Evolutionary conservation across 2,329 filamentous ascomycete species (phyloP).

Genomic region (Talaromyces atroroseus): DNA sequence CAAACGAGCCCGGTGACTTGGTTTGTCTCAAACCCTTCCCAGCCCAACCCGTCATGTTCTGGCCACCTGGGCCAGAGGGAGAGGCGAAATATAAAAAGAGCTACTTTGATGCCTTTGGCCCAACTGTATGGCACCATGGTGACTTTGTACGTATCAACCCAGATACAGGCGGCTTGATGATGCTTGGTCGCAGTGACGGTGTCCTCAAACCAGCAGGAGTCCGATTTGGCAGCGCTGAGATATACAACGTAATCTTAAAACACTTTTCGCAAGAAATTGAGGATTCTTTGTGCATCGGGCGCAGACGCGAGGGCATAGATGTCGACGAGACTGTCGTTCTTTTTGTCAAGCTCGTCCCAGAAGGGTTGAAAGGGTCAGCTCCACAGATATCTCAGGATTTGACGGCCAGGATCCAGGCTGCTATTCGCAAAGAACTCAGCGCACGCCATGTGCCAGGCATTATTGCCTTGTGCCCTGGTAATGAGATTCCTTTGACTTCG

Average conservation of each 20-base stretch:
- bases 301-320: constrained; percentile 63
- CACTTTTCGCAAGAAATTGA: constrained; percentile 74
- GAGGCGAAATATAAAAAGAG: constrained; percentile 71
- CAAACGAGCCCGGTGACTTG: constrained; percentile 74
- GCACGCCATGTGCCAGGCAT: constrained; percentile 83
- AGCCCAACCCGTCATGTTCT: constrained; percentile 86
- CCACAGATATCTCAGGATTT: constrained; percentile 55
- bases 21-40: constrained; percentile 84
- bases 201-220: constrained; percentile 90
- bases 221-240: constrained; percentile 87
- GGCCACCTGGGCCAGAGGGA: constrained; percentile 59
- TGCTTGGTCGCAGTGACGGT: constrained; percentile 89
- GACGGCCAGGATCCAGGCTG: constrained; percentile 57
- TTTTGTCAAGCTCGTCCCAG: constrained; percentile 68
- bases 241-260: constrained; percentile 87
- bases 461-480: constrained; percentile 64
- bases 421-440: constrained; percentile 72
- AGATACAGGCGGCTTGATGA: constrained; percentile 69
- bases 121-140: constrained; percentile 78
- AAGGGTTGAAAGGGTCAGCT: neutral
- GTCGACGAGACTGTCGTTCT: constrained; percentile 80
- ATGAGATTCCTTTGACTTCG: constrained; percentile 79
- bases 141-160: constrained; percentile 77
- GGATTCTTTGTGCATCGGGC: constrained; percentile 82
- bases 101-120: constrained; percentile 80